Evolutionary conservation across 139 green algal genomes (phyloP).

Genomic region (Chlamydomonas applanata): DNA sequence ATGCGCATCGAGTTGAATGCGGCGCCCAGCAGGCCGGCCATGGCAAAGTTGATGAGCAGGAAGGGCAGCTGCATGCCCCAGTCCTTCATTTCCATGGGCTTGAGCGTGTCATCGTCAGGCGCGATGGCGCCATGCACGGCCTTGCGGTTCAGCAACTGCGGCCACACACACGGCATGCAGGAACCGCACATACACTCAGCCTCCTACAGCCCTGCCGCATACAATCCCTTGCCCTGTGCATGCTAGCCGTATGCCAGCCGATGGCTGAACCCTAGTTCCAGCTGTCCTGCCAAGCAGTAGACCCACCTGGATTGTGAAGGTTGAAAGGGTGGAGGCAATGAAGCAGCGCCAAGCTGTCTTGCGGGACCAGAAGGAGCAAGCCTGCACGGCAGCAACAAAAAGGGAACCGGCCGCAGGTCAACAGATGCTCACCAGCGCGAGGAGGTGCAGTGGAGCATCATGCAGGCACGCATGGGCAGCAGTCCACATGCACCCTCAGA

Average conservation of each 20-base stretch:
- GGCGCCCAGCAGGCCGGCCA: conserved; percentile 70
- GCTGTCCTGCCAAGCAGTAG: too few species aligned
- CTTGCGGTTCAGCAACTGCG: conserved; percentile 6
- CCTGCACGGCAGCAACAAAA: conserved; percentile 12
- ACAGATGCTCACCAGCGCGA: too few species aligned
- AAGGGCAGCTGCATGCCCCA: conserved; percentile 79
- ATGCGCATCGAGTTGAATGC: conserved; percentile 75
- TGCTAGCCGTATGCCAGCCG: too few species aligned
- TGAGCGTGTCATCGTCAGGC: conserved; percentile 28
- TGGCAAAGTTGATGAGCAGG: conserved; percentile 57
- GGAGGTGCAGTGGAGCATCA: too few species aligned
- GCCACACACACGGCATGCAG: too few species aligned
- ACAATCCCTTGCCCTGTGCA: too few species aligned
- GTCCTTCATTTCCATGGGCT: conserved; percentile 59
- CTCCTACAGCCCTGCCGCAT: too few species aligned
- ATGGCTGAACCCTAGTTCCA: too few species aligned
- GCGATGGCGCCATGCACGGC: conserved; percentile 8
- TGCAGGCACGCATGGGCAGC: too few species aligned
- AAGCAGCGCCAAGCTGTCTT: conserved; percentile 88
- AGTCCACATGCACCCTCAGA: conserved; percentile 43
- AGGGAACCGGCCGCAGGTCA: not conserved
- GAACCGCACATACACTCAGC: too few species aligned
- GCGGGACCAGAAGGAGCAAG: conserved; percentile 56
- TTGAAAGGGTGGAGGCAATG: conserved; percentile 65
- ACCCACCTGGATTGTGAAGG: conserved; percentile 67